Evolutionary conservation across 139 green algal species (phyloP), one percentile per base, ranked within the genome.

Genomic region (Chlamydomonas eustigma): DNA sequence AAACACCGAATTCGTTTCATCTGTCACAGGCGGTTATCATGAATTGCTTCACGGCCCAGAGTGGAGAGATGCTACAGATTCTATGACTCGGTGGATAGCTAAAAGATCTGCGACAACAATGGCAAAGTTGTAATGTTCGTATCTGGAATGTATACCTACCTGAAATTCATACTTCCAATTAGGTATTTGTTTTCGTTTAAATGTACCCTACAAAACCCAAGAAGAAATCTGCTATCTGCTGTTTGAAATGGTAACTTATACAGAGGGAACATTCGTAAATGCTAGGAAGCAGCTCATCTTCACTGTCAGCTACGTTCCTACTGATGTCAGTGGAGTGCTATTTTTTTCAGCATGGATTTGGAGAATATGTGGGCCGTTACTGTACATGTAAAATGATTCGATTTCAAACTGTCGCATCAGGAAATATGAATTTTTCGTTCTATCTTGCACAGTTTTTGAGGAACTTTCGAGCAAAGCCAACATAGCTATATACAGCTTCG

Each of bases 301-400:
- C 28, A 72, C 64, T 3, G 32, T 39, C 32, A 44, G 32, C 64
- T 72, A 72, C 64, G 24, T 22, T 8, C 64, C 64, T 6, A 34
- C 24, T 5, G 24, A 32, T 3, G 4, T 72, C 28, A 6, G 30
- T 3, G 64, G 31, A 37, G 63, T 75, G 2, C 68, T 89, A 18
- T 51, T 83, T 28, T n/a, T 87, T 83, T 36, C 82, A 87, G 38
- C 82, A 87, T 52, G 84, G 84, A 30, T 34, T 87, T 4, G 71
- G n/a, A 2, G 84, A 86, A 66, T 83, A 89, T 52, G 66, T 87
- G 6, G 75, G 78, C 28, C 79, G 80, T 3, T 87, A 89, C 50
- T 37, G 76, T 6, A 5, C 80, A 37, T 51, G 70, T 81, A 67
- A 73, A 18, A 30, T n/a, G 24, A 18, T 34, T 39, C 28, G n/a